These are phyloP conservation scores for Lentinus brumalis DNA, from an alignment of 768 basidiomycete species.

Conservation along the genomic window DNA sequence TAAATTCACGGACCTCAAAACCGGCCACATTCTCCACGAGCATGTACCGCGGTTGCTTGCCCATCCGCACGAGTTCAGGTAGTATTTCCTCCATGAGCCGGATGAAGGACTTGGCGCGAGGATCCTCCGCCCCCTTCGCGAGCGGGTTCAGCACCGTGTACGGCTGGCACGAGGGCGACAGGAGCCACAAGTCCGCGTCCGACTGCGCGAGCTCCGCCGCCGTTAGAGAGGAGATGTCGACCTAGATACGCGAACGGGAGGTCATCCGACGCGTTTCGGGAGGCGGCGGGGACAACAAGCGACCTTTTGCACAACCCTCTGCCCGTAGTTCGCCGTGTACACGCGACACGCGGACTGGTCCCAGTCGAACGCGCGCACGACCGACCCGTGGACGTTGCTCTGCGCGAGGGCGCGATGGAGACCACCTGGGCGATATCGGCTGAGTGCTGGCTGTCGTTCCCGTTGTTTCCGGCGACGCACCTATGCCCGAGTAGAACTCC, in stretches of 20 bases:
- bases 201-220: conserved; percentile 47
- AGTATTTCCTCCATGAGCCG: conserved; percentile 66
- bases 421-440: conserved; percentile 51
- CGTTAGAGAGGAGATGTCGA: conserved; percentile 62
- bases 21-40: conserved; percentile 84
- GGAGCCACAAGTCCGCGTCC: conserved; percentile 68
- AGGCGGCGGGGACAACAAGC: conserved; percentile 4
- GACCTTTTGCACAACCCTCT: conserved; percentile 53
- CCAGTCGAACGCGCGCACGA: conserved; percentile 81
- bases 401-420: conserved; percentile 66
- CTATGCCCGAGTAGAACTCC: conserved; percentile 85
- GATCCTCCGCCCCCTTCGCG: conserved; percentile 71
- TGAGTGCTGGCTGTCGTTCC: not conserved
- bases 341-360: conserved; percentile 74
- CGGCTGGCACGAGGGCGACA: conserved; percentile 84
- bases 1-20: conserved; percentile 63
- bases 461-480: conserved; percentile 37
- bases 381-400: conserved; percentile 46
- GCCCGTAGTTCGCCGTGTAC: conserved; percentile 63
- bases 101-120: conserved; percentile 75
- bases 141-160: conserved; percentile 78
- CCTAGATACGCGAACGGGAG: conserved; percentile 35
- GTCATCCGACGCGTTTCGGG: conserved; percentile 2
- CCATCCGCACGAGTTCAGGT: conserved; percentile 50
- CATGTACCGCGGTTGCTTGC: conserved; percentile 56